Percentiles rank a stretch among this genome's conserved stretches.
These are phyloP conservation scores for Salvia splendens DNA, from an alignment of 257 asterid species.

Conservation along the genomic window DNA sequence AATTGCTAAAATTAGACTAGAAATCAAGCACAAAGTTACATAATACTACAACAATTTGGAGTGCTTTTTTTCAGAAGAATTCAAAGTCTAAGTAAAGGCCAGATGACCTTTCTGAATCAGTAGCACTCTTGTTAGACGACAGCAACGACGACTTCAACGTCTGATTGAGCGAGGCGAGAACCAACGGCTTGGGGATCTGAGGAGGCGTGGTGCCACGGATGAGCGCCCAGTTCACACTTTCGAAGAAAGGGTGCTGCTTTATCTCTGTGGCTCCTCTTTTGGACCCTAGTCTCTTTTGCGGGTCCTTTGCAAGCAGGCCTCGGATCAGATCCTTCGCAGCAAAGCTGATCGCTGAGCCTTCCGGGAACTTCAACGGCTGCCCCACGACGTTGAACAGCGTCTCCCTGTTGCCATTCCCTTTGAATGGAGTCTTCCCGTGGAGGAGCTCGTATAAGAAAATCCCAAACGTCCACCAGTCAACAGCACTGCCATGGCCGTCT, in stretches of 20 bases:
- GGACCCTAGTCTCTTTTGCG: constrained; percentile 75
- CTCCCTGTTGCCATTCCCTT: constrained; percentile 79
- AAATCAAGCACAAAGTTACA: constrained; percentile 30
- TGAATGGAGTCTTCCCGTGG: constrained; percentile 86
- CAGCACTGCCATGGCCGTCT: constrained; percentile 96
- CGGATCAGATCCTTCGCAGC: constrained; percentile 87
- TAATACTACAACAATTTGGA: constrained; percentile 25
- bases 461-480: constrained; percentile 98
- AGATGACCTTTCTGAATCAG: constrained; percentile 67
- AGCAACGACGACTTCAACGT: constrained; percentile 46
- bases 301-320: constrained; percentile 83
- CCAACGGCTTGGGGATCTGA: constrained; percentile 67
- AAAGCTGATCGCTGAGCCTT: constrained; percentile 60
- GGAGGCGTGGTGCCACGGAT: constrained; percentile 81
- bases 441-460: constrained; percentile 81
- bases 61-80: constrained; percentile 52
- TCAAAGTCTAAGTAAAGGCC: constrained; percentile 87
- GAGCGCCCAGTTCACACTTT: constrained; percentile 84
- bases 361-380: constrained; percentile 68
- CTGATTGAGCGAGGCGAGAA: constrained; percentile 52
- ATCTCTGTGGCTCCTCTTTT: constrained; percentile 87
- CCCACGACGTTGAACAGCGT: constrained; percentile 89
- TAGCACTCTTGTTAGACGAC: constrained; percentile 45
- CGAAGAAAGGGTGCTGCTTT: constrained; percentile 87
- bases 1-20: constrained; percentile 36